These are phyloP conservation scores for Isabelozyma heimii DNA, from an alignment of 805 yeast species.

Conservation along the genomic window DNA sequence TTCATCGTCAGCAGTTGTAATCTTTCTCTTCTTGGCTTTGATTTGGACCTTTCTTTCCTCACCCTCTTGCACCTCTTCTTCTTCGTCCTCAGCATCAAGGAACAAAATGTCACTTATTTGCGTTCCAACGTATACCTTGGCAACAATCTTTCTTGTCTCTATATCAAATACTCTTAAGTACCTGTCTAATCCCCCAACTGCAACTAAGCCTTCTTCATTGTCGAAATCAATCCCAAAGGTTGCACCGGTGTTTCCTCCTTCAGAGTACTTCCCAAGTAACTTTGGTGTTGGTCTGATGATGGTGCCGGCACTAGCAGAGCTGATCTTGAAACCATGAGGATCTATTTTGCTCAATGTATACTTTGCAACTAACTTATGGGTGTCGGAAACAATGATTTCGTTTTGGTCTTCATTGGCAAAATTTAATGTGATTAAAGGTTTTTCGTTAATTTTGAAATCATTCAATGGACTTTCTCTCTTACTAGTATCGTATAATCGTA, in stretches of 20 bases:
- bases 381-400: slow-evolving; percentile 67
- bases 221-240: slow-evolving; percentile 63
- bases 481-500: slow-evolving; percentile 68
- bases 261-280: slow-evolving; percentile 60
- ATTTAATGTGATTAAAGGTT: slow-evolving; percentile 47
- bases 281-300: slow-evolving; percentile 46
- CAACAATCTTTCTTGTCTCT: slow-evolving; percentile 54
- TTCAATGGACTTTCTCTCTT: slow-evolving; percentile 66
- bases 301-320: slow-evolving; percentile 46
- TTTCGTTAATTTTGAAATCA: slow-evolving; percentile 53
- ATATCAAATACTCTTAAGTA: slow-evolving; percentile 77
- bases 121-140: slow-evolving; percentile 74
- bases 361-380: slow-evolving; percentile 61
- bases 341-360: slow-evolving; percentile 40
- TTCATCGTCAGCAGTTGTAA: slow-evolving; percentile 14
- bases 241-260: slow-evolving; percentile 58
- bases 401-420: slow-evolving; percentile 33
- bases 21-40: slow-evolving; percentile 21
- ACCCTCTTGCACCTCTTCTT: slow-evolving; percentile 22
- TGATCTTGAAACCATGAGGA: slow-evolving; percentile 29
- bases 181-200: slow-evolving; percentile 85
- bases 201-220: slow-evolving; percentile 44
- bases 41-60: slow-evolving; percentile 7
- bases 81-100: slow-evolving; percentile 45
- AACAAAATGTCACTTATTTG: slow-evolving; percentile 57